Evolutionary conservation across 2,329 filamentous ascomycete genomes (phyloP).

Genomic region (Scedosporium dehoogii): DNA sequence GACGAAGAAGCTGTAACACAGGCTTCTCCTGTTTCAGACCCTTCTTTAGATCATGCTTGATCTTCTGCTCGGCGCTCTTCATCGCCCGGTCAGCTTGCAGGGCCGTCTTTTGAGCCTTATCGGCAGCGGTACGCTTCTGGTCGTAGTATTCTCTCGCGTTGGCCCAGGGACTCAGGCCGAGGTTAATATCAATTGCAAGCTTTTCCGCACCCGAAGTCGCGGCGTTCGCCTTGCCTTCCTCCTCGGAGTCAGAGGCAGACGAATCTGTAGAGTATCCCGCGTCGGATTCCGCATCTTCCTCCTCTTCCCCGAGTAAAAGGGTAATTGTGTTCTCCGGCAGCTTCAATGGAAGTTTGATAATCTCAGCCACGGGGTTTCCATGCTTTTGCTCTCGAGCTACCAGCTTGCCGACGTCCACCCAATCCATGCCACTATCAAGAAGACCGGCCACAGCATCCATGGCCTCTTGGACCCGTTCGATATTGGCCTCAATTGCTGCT

Average conservation of each 20-base stretch:
- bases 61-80: conserved; percentile 52
- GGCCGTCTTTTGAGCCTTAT: conserved; percentile 79
- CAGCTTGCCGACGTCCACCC: conserved; percentile 80
- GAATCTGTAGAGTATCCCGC: conserved; percentile 46
- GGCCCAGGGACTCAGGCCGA: conserved; percentile 71
- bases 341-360: conserved; percentile 81
- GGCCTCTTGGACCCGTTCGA: conserved; percentile 84
- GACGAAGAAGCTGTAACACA: conserved; percentile 70
- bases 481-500: conserved; percentile 80
- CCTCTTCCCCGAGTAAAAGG: conserved; percentile 63
- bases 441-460: conserved; percentile 86
- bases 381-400: conserved; percentile 78
- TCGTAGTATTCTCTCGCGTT: conserved; percentile 91
- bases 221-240: conserved; percentile 25
- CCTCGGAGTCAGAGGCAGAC: conserved; percentile 46
- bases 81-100: conserved; percentile 73
- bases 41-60: conserved; percentile 32
- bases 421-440: conserved; percentile 94
- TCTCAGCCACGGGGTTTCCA: conserved; percentile 74
- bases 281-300: conserved; percentile 46
- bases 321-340: conserved; percentile 85
- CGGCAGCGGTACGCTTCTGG: conserved; percentile 71
- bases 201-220: conserved; percentile 22
- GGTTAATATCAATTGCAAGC: conserved; percentile 74
- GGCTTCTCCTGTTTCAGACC: conserved; percentile 87